phyloP scores from a whole-genome alignment of 495 filamentous ascomycete genomes.

The Cladorrhinum samala region DNA sequence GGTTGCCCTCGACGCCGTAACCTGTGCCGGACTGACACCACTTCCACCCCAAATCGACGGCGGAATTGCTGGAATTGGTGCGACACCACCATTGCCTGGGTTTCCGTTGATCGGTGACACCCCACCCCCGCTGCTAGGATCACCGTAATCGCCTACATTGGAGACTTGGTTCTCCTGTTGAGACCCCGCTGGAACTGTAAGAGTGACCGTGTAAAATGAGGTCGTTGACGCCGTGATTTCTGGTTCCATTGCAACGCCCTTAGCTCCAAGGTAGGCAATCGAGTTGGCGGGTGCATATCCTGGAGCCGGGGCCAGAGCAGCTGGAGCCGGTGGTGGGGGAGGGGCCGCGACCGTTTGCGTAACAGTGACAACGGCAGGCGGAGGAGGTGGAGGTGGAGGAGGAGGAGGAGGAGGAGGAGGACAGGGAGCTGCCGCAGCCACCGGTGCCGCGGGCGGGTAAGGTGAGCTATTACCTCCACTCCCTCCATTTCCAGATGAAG shows the following conservation, averaged over 20 bases:
- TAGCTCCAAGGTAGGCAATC: conserved; percentile 10
- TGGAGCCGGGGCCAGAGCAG: conserved; percentile 4
- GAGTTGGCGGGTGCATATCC: conserved; percentile 9
- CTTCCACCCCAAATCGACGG: conserved; percentile 6
- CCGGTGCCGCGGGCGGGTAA: background rate
- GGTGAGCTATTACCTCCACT: too few relatives aligned
- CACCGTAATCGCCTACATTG: conserved; percentile 6
- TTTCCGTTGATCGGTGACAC: background rate
- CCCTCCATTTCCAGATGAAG: background rate
- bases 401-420: conserved; percentile 8
- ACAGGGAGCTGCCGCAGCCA: conserved; percentile 1
- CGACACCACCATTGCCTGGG: conserved; percentile 10
- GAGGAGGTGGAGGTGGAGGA: background rate
- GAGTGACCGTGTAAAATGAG: conserved; percentile 16
- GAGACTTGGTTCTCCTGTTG: conserved; percentile 1
- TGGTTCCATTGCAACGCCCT: background rate
- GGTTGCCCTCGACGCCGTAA: conserved; percentile 13
- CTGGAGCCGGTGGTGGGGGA: background rate
- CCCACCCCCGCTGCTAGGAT: background rate
- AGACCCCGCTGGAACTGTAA: conserved; percentile 2
- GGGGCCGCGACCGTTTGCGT: conserved; percentile 1
- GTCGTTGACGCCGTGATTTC: conserved; percentile 1
- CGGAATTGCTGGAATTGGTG: conserved; percentile 5
- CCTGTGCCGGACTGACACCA: conserved; percentile 12
- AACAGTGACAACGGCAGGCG: background rate